Percentiles rank a stretch among this genome's conserved stretches.
Evolutionary conservation across 2,329 filamentous ascomycete genomes (phyloP).

Genomic region (Neopestalotiopsis sp.): DNA sequence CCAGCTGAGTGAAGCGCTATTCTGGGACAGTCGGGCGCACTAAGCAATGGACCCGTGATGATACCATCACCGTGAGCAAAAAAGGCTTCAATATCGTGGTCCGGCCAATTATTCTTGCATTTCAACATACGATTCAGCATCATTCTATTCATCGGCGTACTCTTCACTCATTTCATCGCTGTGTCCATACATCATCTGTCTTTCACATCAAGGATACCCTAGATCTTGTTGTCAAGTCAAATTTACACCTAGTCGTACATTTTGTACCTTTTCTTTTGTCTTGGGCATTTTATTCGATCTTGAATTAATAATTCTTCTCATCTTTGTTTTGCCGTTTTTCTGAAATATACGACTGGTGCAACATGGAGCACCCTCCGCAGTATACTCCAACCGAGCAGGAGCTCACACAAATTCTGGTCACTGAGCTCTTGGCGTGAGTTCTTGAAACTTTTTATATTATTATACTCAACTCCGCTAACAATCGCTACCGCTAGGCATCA

Average conservation of each 20-base stretch:
- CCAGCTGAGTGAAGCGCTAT: constrained; percentile 13
- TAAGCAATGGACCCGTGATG: neutral
- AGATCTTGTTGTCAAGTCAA: neutral
- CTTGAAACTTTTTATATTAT: too few species aligned
- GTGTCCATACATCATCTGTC: neutral
- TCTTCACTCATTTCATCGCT: neutral
- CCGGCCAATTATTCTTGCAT: neutral
- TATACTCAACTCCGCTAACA: neutral
- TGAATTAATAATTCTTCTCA: neutral
- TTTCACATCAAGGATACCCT: constrained; percentile 3
- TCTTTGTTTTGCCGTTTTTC: neutral
- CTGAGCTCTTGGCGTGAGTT: constrained; percentile 37
- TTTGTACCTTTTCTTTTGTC: neutral
- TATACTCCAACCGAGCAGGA: constrained; percentile 21
- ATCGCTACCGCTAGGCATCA: constrained; percentile 10
- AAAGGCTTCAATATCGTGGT: neutral
- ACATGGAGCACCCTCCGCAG: constrained; percentile 3
- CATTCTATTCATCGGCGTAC: neutral
- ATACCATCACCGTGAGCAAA: neutral
- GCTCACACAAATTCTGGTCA: constrained; percentile 25
- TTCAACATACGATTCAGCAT: neutral
- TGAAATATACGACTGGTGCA: neutral
- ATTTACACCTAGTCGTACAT: neutral
- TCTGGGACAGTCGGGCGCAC: constrained; percentile 3
- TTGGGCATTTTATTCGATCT: neutral